Conservation (phyloP, 2,329 filamentous ascomycete species). For the Penicillium sclerotigenum region DNA sequence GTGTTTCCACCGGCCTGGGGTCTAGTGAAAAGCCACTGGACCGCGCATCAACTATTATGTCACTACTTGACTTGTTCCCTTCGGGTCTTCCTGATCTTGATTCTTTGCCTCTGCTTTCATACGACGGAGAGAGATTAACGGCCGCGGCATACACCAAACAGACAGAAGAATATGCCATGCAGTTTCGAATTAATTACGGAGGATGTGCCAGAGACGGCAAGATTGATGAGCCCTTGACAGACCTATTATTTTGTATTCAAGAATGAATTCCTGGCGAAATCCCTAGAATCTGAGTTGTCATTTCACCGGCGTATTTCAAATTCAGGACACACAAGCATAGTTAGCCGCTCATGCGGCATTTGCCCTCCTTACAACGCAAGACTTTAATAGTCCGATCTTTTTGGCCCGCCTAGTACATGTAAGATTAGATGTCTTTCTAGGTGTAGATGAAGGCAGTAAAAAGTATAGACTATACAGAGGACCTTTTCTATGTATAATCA, state of each 20-base stretch:
- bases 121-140: slow-evolving; percentile 53
- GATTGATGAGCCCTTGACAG: slow-evolving; percentile 44
- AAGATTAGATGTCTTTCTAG: no score
- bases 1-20: slow-evolving; percentile 6
- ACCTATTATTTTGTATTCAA: slow-evolving; percentile 68
- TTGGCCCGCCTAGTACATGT: no score
- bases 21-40: slow-evolving; percentile 26
- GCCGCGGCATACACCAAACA: slow-evolving; percentile 40
- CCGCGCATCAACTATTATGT: slow-evolving; percentile 47
- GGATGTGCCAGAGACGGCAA: slow-evolving; percentile 53
- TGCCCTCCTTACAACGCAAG: no score
- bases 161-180: slow-evolving; percentile 53
- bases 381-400: not conserved
- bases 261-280: slow-evolving; percentile 21
- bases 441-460: not conserved
- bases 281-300: not conserved
- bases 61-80: slow-evolving; percentile 48
- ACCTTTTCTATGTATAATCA: not conserved
- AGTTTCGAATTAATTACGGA: slow-evolving; percentile 66
- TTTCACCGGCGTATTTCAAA: not conserved
- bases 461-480: not conserved
- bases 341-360: not conserved
- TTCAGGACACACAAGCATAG: not conserved
- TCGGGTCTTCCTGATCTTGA: slow-evolving; percentile 48
- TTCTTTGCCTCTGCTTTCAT: slow-evolving; percentile 59